These are phyloP conservation scores for Hypoxylon trugodes DNA, from an alignment of 495 filamentous ascomycete species.

Conservation along the genomic window DNA sequence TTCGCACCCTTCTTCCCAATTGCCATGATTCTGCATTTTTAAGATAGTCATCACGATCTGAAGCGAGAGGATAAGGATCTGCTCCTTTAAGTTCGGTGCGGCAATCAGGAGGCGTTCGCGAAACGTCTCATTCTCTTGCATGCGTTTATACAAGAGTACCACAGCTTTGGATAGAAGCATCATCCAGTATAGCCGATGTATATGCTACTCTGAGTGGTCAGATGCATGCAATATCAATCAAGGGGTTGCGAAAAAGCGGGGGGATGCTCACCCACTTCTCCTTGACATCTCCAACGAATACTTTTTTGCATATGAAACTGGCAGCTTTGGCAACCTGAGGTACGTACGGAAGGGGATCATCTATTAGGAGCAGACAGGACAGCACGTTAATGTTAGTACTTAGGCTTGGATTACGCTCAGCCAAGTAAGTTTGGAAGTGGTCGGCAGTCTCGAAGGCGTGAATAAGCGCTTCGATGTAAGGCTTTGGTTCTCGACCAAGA, in stretches of 20 bases:
- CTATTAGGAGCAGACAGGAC: slow-evolving; percentile 34
- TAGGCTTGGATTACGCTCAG: slow-evolving; percentile 50
- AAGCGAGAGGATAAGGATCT: slow-evolving; percentile 5
- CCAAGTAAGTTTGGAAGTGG: slow-evolving; percentile 50
- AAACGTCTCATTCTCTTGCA: too few relatives aligned
- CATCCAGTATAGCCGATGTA: slow-evolving; percentile 1
- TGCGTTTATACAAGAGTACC: neutral
- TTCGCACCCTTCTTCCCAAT: slow-evolving; percentile 15
- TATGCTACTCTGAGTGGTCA: neutral
- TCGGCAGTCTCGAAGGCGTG: slow-evolving; percentile 40
- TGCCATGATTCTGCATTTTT: neutral
- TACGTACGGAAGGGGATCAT: neutral
- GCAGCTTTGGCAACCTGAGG: slow-evolving; percentile 1
- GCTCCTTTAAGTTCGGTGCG: neutral
- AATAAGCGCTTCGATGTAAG: slow-evolving; percentile 10
- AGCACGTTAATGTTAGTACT: slow-evolving; percentile 56
- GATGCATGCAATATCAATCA: too few relatives aligned
- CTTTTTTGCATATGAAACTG: neutral
- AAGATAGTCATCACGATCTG: neutral
- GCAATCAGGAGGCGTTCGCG: too few relatives aligned
- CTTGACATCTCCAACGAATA: neutral
- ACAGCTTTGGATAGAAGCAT: slow-evolving; percentile 7
- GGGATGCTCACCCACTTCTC: slow-evolving; percentile 25
- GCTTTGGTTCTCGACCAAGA: neutral
- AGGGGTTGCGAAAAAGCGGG: neutral